Conservation (phyloP, 2,329 filamentous ascomycete genomes). For the Penicillium hordei region DNA sequence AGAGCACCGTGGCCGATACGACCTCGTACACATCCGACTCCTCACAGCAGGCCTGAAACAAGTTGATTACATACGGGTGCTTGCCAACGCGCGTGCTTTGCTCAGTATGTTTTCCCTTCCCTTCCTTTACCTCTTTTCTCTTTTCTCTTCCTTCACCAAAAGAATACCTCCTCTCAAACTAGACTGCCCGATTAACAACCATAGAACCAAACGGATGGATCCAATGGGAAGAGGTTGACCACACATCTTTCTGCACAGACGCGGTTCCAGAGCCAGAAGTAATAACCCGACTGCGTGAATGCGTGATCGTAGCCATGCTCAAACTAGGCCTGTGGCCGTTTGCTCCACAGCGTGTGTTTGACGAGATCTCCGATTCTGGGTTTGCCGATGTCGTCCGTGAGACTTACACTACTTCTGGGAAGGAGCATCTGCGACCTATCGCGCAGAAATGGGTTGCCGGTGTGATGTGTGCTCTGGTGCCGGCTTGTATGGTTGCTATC, state of each 20-base stretch:
- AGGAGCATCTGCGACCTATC: conserved; percentile 10
- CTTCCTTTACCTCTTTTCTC: too few relatives aligned
- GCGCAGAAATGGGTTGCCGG: conserved; percentile 19
- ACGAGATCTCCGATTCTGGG: conserved; percentile 2
- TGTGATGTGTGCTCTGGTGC: conserved; percentile 16
- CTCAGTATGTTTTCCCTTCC: conserved; percentile 24
- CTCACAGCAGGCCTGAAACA: conserved; percentile 29
- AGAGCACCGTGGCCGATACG: conserved; percentile 30
- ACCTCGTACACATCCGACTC: conserved; percentile 34
- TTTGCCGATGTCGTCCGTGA: conserved; percentile 14
- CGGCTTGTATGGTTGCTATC: conserved; percentile 15
- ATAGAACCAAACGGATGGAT: conserved; percentile 29
- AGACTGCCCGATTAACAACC: not conserved
- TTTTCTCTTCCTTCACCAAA: not conserved
- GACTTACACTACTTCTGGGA: conserved; percentile 15
- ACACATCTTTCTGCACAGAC: conserved; percentile 18
- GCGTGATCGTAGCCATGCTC: conserved; percentile 13
- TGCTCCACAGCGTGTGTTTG: conserved; percentile 16
- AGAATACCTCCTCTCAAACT: not conserved
- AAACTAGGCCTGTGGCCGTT: conserved; percentile 13
- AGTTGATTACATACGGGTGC: conserved; percentile 18
- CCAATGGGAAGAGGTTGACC: conserved; percentile 32
- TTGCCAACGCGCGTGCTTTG: conserved; percentile 29
- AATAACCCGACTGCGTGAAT: conserved; percentile 9
- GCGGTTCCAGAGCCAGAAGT: conserved; percentile 8